Evolutionary conservation across 2,329 filamentous ascomycete genomes (phyloP).

Genomic region (Byssoonygena ceratinophila): DNA sequence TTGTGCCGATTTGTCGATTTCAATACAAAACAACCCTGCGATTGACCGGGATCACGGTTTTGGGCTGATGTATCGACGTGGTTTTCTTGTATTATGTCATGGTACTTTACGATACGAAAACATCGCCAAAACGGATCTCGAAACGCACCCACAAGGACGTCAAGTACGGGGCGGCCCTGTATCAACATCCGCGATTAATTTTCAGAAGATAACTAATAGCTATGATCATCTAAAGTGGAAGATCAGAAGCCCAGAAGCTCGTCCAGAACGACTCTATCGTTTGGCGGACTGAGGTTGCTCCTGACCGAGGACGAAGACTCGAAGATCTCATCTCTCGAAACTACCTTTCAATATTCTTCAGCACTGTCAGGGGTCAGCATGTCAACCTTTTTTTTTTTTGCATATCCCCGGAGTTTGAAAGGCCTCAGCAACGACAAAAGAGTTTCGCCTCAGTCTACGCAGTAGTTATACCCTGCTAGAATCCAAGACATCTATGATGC

Average conservation of each 20-base stretch:
- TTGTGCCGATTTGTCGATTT: not conserved
- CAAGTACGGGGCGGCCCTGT: too few relatives aligned
- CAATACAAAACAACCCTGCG: constrained; percentile 5
- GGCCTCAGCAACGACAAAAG: not conserved
- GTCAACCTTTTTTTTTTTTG: not conserved
- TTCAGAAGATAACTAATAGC: too few relatives aligned
- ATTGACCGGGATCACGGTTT: not conserved
- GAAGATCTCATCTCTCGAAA: too few relatives aligned
- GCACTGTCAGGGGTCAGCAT: not conserved
- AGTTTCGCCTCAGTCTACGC: not conserved
- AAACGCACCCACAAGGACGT: not conserved
- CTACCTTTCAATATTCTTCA: too few relatives aligned
- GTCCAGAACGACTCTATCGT: too few relatives aligned
- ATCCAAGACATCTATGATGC: constrained; percentile 4
- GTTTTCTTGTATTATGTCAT: not conserved
- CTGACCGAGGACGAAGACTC: too few relatives aligned
- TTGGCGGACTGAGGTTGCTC: too few relatives aligned
- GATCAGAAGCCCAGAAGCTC: too few relatives aligned
- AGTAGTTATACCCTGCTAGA: not conserved
- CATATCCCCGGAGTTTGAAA: too few relatives aligned
- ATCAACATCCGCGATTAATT: not conserved
- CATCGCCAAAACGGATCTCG: not conserved
- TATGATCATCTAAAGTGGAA: too few relatives aligned
- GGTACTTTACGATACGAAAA: not conserved
- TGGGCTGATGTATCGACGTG: not conserved